A percentile compares a stretch with the other conserved stretches of the same genome.
phyloP scores from a whole-genome alignment of 371 early-diverging fungal genomes.

The Actinomortierella wolfii region DNA sequence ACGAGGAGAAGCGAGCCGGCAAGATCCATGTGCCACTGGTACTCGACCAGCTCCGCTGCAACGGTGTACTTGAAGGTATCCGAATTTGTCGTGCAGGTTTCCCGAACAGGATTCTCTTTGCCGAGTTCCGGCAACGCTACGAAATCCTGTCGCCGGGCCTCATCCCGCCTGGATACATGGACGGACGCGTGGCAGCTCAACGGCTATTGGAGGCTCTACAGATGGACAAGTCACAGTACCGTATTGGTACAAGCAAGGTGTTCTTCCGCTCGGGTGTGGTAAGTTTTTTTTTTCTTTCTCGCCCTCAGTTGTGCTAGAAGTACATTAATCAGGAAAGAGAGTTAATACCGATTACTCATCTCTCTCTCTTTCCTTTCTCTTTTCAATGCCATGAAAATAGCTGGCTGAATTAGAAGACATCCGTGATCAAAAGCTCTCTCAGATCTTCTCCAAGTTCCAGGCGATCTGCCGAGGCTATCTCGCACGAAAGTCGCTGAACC shows the following conservation, averaged over 20 bases:
- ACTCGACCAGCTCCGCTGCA: constrained; percentile 97
- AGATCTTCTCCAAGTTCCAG: constrained; percentile 86
- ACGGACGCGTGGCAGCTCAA: constrained; percentile 85
- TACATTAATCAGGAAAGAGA: constrained; percentile 1
- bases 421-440: constrained; percentile 84
- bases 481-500: constrained; percentile 72
- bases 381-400: constrained; percentile 24
- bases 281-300: constrained; percentile 20
- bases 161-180: constrained; percentile 82
- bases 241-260: constrained; percentile 95
- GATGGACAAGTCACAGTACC: constrained; percentile 81
- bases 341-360: background rate
- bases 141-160: constrained; percentile 87
- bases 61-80: constrained; percentile 99
- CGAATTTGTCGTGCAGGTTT: constrained; percentile 98
- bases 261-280: constrained; percentile 99
- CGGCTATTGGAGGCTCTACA: constrained; percentile 73
- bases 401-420: constrained; percentile 96
- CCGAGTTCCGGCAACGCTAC: constrained; percentile 96
- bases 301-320: constrained; percentile 3
- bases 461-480: constrained; percentile 88
- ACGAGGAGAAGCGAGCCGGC: constrained; percentile 90
- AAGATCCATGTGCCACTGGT: constrained; percentile 86
- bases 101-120: constrained; percentile 94
- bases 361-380: background rate